A percentile compares a stretch with the other conserved stretches of the same genome.
These are phyloP conservation scores for Huntiella moniliformis DNA, from an alignment of 2,329 filamentous ascomycete genomes.

Conservation along the genomic window DNA sequence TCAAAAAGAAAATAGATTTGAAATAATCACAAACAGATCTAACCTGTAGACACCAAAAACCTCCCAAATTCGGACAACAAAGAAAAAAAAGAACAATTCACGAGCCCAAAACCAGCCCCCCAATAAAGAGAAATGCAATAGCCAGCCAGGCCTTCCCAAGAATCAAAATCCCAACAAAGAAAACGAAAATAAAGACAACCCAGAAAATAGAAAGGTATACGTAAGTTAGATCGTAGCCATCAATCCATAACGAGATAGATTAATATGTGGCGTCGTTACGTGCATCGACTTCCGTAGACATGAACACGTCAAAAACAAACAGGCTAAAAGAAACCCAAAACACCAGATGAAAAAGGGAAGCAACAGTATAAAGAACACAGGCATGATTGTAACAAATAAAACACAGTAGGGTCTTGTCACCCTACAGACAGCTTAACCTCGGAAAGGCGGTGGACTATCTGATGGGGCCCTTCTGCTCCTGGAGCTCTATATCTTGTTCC, in stretches of 20 bases:
- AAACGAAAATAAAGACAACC: conserved; percentile 4
- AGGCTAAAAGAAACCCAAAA: conserved; percentile 1
- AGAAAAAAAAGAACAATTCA: no score
- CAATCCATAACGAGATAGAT: no score
- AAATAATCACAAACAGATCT: no score
- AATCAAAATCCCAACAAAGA: conserved; percentile 2
- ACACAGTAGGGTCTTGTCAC: not conserved
- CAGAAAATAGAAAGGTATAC: conserved; percentile 1
- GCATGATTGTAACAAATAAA: conserved; percentile 5
- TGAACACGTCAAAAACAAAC: not conserved
- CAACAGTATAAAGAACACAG: conserved; percentile 2
- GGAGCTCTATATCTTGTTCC: conserved; percentile 27
- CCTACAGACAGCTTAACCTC: no score
- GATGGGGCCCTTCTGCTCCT: conserved; percentile 24
- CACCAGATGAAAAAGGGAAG: conserved; percentile 5
- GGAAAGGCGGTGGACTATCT: conserved; percentile 9
- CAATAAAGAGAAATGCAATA: conserved; percentile 1
- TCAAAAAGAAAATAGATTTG: no score
- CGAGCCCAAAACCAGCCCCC: not conserved
- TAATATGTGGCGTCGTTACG: no score
- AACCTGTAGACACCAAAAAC: no score
- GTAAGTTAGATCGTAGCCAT: no score
- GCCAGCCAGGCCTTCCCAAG: conserved; percentile 1
- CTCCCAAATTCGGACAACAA: no score
- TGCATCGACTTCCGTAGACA: not conserved